Conservation (phyloP, 495 filamentous ascomycete species). For the Xylaria bambusicola region DNA sequence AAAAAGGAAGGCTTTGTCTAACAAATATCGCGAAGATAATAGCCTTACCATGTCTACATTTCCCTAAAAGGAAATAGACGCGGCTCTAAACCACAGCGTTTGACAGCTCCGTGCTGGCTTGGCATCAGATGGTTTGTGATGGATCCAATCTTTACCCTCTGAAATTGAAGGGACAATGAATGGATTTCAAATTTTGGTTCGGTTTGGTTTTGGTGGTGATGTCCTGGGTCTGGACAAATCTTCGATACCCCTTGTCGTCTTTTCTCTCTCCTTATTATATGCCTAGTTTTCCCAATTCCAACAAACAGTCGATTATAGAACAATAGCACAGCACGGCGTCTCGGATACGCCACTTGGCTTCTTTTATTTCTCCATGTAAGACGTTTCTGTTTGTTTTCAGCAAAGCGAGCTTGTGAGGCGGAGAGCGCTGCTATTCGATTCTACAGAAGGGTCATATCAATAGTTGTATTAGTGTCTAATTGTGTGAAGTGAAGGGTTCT, state of each 20-base stretch:
- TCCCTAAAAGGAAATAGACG: no score
- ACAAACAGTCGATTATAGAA: slow-evolving; percentile 5
- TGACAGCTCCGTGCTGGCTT: not conserved
- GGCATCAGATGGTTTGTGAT: not conserved
- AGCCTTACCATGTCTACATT: no score
- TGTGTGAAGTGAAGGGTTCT: no score
- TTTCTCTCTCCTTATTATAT: not conserved
- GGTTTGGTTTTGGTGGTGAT: not conserved
- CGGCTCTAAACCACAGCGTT: no score
- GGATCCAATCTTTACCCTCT: not conserved
- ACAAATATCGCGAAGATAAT: no score
- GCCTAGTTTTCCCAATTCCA: no score
- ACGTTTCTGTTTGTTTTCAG: not conserved
- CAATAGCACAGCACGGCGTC: not conserved
- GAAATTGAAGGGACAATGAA: not conserved
- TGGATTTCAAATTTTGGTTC: not conserved
- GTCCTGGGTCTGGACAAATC: not conserved
- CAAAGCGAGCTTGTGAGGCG: not conserved
- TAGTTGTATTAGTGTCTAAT: not conserved
- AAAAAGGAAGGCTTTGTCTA: no score
- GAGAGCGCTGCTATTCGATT: not conserved
- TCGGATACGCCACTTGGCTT: not conserved
- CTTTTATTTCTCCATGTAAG: not conserved
- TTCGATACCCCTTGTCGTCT: slow-evolving; percentile 12
- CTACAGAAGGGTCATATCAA: not conserved